phyloP scores from a whole-genome alignment of 306 rosid species.

The Pachyrhizus erosus region DNA sequence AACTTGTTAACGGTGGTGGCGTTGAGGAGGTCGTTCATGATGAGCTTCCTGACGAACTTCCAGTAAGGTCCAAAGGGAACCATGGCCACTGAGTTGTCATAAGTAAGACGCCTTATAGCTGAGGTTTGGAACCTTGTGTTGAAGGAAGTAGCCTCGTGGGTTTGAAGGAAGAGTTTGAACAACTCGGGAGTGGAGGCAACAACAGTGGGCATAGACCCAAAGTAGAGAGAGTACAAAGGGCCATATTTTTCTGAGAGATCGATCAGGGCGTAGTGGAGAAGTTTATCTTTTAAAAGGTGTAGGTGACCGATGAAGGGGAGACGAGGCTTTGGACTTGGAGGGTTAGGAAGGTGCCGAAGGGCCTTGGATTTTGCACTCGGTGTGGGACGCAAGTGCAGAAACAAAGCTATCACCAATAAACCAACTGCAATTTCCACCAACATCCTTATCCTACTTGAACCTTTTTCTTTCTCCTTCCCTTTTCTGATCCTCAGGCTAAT shows the following conservation, averaged over 20 bases:
- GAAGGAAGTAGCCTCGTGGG: constrained; percentile 52
- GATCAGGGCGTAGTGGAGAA: constrained; percentile 50
- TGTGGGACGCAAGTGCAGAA: constrained; percentile 34
- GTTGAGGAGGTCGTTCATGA: constrained; percentile 49
- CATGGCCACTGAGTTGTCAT: constrained; percentile 50
- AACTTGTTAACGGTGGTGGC: constrained; percentile 39
- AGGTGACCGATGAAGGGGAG: constrained; percentile 50
- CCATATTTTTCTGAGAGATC: constrained; percentile 38
- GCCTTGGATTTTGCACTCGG: constrained; percentile 42
- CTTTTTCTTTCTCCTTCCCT: too few species aligned
- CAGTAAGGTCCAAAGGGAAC: constrained; percentile 55
- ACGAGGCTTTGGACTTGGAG: constrained; percentile 53
- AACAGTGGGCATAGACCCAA: constrained; percentile 53
- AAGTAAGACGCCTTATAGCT: constrained; percentile 41
- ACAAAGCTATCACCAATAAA: constrained; percentile 25
- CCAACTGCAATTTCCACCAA: constrained; percentile 26
- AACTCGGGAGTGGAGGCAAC: constrained; percentile 50
- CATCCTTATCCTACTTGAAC: too few species aligned
- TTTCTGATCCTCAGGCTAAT: too few species aligned
- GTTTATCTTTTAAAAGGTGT: constrained; percentile 42
- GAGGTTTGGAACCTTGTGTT: constrained; percentile 33
- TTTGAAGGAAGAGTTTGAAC: constrained; percentile 51
- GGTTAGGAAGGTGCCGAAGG: constrained; percentile 51
- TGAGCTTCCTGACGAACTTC: constrained; percentile 53
- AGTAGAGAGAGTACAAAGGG: constrained; percentile 51